These are phyloP conservation scores for Metarhizium guizhouense DNA, from an alignment of 2,329 filamentous ascomycete genomes.

Conservation along the genomic window DNA sequence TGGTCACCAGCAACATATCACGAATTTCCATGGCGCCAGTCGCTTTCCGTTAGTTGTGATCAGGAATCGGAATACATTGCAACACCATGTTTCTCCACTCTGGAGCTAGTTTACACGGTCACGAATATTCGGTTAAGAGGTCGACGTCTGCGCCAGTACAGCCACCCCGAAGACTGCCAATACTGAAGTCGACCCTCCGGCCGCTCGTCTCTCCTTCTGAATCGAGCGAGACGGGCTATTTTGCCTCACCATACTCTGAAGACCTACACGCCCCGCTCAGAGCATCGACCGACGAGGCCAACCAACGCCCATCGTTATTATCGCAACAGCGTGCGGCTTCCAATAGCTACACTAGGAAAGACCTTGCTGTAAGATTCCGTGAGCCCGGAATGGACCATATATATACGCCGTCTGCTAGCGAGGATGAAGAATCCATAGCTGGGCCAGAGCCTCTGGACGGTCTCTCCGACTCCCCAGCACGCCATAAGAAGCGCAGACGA, in stretches of 20 bases:
- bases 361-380: conserved; percentile 39
- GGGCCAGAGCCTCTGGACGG: conserved; percentile 37
- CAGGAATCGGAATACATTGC: background rate
- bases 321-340: conserved; percentile 24
- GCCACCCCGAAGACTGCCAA: conserved; percentile 26
- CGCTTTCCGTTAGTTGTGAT: background rate
- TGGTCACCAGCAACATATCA: background rate
- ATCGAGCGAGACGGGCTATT: conserved; percentile 10
- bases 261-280: background rate
- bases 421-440: conserved; percentile 36
- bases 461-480: conserved; percentile 30
- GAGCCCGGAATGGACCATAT: conserved; percentile 23
- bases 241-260: background rate
- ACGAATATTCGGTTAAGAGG: conserved; percentile 42
- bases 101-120: conserved; percentile 50
- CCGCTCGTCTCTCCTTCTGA: conserved; percentile 19
- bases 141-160: conserved; percentile 18
- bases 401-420: conserved; percentile 27
- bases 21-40: background rate
- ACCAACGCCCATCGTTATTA: conserved; percentile 1
- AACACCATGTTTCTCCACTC: conserved; percentile 47
- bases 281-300: conserved; percentile 2
- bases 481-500: conserved; percentile 33
- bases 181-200: conserved; percentile 33
- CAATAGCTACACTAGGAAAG: conserved; percentile 27